Evolutionary conservation across 2,329 filamentous ascomycete species (phyloP).

Genomic region (Whalleya microplaca): DNA sequence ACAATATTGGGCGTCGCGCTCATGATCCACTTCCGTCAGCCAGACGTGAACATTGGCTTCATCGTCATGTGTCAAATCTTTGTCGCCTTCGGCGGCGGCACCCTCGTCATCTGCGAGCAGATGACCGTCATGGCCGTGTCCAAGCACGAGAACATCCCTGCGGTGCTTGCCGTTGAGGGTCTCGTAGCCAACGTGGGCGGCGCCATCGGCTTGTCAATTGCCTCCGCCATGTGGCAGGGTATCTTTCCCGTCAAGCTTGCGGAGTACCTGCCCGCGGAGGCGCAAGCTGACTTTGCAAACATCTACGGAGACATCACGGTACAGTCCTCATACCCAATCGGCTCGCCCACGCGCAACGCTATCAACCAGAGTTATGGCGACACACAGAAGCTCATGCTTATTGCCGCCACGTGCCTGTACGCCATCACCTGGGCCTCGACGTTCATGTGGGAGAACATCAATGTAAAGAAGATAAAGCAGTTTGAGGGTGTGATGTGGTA

Average conservation of each 20-base stretch:
- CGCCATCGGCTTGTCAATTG: slow-evolving; percentile 60
- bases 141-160: slow-evolving; percentile 59
- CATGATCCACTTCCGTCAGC: slow-evolving; percentile 62
- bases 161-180: slow-evolving; percentile 60
- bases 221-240: slow-evolving; percentile 64
- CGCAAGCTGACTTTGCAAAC: slow-evolving; percentile 40
- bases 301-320: slow-evolving; percentile 57
- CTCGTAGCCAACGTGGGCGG: slow-evolving; percentile 63
- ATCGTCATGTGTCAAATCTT: slow-evolving; percentile 64
- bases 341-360: slow-evolving; percentile 52
- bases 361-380: slow-evolving; percentile 61
- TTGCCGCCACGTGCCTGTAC: slow-evolving; percentile 49
- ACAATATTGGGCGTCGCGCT: slow-evolving; percentile 58
- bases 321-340: slow-evolving; percentile 56
- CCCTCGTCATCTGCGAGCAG: slow-evolving; percentile 61
- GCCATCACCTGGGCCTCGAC: slow-evolving; percentile 44
- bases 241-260: slow-evolving; percentile 56
- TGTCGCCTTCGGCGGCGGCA: slow-evolving; percentile 57
- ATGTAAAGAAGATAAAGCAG: slow-evolving; percentile 47
- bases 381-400: slow-evolving; percentile 51
- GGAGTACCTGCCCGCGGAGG: slow-evolving; percentile 52
- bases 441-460: slow-evolving; percentile 48
- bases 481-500: slow-evolving; percentile 39
- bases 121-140: slow-evolving; percentile 63
- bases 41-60: slow-evolving; percentile 52